Evolutionary conservation across 257 asterid species (phyloP).

Genomic region (Solanum okadae): DNA sequence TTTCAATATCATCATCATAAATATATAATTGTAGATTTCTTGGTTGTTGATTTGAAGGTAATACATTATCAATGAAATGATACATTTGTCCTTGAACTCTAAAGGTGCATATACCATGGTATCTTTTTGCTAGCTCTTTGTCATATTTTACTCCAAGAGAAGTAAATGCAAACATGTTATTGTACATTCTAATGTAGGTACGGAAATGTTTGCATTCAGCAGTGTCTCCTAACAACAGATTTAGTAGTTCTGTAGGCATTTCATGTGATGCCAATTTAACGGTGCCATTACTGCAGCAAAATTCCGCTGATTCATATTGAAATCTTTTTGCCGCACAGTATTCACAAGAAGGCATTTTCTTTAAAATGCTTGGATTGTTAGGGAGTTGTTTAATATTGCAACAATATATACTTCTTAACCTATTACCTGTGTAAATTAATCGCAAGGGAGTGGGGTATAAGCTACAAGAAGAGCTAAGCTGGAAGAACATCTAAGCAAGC

Average conservation of each 20-base stretch:
- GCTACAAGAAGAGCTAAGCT: no score
- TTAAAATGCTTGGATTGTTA: background rate
- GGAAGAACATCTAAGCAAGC: no score
- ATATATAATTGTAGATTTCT: background rate
- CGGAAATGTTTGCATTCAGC: background rate
- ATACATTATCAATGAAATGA: background rate
- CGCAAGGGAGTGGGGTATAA: background rate
- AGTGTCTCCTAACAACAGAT: background rate
- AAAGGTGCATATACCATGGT: background rate
- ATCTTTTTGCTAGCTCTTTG: background rate
- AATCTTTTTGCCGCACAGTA: background rate
- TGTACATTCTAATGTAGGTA: background rate
- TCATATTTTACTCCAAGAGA: background rate
- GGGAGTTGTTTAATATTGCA: background rate
- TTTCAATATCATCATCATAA: background rate
- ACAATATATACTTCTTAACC: no score
- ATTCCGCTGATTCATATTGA: background rate
- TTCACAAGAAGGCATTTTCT: background rate
- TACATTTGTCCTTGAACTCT: background rate
- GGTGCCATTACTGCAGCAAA: background rate
- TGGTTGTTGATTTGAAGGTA: background rate
- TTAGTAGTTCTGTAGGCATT: background rate
- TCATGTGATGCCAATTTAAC: background rate
- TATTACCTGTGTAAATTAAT: no score
- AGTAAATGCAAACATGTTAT: background rate